phyloP scores from a whole-genome alignment of 2,329 filamentous ascomycete genomes.

The Colletotrichum agaves region DNA sequence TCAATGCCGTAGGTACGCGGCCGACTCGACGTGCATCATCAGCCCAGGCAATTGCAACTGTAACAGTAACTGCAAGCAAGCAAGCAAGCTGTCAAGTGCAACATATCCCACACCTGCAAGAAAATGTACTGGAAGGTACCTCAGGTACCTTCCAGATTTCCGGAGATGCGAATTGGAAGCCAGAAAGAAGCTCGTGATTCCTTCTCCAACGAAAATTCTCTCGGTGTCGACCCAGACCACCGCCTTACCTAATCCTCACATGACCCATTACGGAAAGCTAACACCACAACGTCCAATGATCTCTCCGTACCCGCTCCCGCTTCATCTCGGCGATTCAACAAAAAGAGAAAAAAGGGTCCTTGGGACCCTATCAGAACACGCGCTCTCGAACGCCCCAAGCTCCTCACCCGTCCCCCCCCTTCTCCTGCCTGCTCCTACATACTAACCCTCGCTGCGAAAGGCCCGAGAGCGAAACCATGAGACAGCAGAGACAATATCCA shows the following conservation, averaged over 20 bases:
- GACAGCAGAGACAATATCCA: neutral
- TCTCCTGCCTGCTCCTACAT: neutral
- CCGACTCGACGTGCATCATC: slow-evolving; percentile 25
- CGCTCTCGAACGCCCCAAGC: slow-evolving; percentile 30
- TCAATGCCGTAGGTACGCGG: slow-evolving; percentile 35
- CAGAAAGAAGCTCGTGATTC: slow-evolving; percentile 2
- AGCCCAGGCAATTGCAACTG: neutral
- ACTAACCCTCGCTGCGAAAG: neutral
- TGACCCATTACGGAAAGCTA: neutral
- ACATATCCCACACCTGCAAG: too few species aligned
- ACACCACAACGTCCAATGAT: slow-evolving; percentile 2
- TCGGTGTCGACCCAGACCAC: neutral
- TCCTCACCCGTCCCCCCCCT: slow-evolving; percentile 19
- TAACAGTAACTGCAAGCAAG: too few species aligned
- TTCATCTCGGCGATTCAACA: slow-evolving; percentile 33
- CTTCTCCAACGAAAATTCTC: neutral
- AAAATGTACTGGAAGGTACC: neutral
- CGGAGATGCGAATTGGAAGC: neutral
- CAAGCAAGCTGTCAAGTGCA: too few species aligned
- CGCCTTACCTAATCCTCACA: slow-evolving; percentile 1
- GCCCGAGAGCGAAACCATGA: slow-evolving; percentile 16
- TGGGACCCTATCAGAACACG: slow-evolving; percentile 17
- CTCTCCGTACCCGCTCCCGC: neutral
- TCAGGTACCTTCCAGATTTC: neutral
- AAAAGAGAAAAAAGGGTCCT: slow-evolving; percentile 12